These are phyloP conservation scores for Thelephora ganbajun DNA, from an alignment of 768 basidiomycete species.

Conservation along the genomic window DNA sequence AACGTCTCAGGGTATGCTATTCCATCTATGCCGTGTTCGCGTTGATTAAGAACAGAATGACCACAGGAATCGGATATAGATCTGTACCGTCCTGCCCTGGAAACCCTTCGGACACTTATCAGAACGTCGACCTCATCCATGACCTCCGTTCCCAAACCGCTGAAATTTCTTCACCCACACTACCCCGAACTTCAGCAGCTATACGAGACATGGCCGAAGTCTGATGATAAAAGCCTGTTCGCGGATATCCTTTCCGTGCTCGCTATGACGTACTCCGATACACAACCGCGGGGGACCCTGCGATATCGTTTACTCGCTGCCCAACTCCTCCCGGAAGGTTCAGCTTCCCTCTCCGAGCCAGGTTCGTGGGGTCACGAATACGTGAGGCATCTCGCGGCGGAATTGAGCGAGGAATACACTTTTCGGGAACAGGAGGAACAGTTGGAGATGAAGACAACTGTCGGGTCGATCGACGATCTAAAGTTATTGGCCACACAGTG, in stretches of 20 bases:
- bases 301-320: constrained; percentile 81
- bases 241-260: constrained; percentile 96
- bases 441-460: constrained; percentile 17
- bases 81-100: constrained; percentile 81
- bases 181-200: constrained; percentile 77
- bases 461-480: constrained; percentile 63
- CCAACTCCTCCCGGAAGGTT: constrained; percentile 40
- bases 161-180: constrained; percentile 94
- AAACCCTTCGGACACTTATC: constrained; percentile 87
- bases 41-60: constrained; percentile 6
- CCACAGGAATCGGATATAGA: constrained; percentile 74
- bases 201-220: constrained; percentile 69
- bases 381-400: constrained; percentile 90
- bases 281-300: constrained; percentile 90
- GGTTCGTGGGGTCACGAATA: constrained; percentile 99
- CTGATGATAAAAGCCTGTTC: constrained; percentile 83
- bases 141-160: constrained; percentile 97
- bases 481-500: constrained; percentile 68
- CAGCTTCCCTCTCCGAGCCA: constrained; percentile 67
- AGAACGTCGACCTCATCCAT: constrained; percentile 95
- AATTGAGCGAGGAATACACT: constrained; percentile 87
- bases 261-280: constrained; percentile 99
- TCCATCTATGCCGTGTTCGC: neutral
- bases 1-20: constrained; percentile 71
- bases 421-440: constrained; percentile 46